Base-by-base conservation (phyloP, 176 grass and related monocot genomes). In the Elaeis guineensis region DNA sequence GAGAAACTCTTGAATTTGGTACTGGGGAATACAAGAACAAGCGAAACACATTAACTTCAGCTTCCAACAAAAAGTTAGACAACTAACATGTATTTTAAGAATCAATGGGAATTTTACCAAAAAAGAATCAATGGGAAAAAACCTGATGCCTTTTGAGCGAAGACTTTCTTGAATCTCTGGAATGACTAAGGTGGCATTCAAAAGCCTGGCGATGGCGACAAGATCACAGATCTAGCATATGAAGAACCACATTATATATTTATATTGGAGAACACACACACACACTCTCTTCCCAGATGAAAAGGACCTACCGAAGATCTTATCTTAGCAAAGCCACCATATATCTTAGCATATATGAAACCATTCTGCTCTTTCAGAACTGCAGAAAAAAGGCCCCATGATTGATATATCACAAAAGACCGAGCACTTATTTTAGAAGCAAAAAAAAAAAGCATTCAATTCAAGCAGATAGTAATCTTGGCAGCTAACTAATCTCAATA, bases 241-340 rank as follows among this genome's bases (percentile, higher is more conserved):
- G 52, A 54, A 74, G 80, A 55, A 35, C 77, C 51, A n/a, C 23
- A 59, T 81, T 79, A 78, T 61, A 57, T 61, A 55, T 52, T 53
- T 77, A 44, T 44, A 44, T 44, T 3, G 35, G 11, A 12, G 6
- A 44, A 44, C 11, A 44, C 11, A 44, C 2, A 44, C 2, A 44
- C 35, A 44, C 8, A 44, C 35, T 4, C 35, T 9, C 35, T 44
- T 44, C 35, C 35, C 11, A 44, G 8, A 9, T 12, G 17, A 73
- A 74, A 62, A 55, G 72, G 78, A 81, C 93, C 87, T 81, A 98
- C 93, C 32, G 93, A 92, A 81, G 93, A 86, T 19, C 85, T 78
- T 86, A 98, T 98, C 76, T 92, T 98, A 64, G 85, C 88, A 74
- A 98, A 98, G 76, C 74, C 82, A 80, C 93, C 93, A 69, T 92